These are phyloP conservation scores for Tympanopsis confertula DNA, from an alignment of 2,329 filamentous ascomycete species.

Conservation along the genomic window DNA sequence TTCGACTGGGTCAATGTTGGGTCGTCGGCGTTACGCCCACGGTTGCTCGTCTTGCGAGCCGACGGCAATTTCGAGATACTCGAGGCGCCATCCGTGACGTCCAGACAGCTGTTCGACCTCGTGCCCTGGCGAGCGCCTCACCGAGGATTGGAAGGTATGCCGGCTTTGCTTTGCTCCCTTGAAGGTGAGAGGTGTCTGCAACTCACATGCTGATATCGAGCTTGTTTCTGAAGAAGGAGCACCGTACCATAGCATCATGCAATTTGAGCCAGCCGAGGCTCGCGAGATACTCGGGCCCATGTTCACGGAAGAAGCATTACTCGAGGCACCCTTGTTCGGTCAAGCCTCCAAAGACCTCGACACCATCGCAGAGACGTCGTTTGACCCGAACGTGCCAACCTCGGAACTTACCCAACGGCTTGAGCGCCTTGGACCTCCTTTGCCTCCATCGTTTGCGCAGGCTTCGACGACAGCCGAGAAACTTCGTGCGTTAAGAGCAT, in stretches of 20 bases:
- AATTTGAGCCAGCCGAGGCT: slow-evolving; percentile 42
- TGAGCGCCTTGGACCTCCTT: slow-evolving; percentile 5
- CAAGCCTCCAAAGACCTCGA: slow-evolving; percentile 30
- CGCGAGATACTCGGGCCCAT: slow-evolving; percentile 40
- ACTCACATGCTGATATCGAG: slow-evolving; percentile 12
- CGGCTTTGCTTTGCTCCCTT: background rate
- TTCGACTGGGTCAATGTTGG: slow-evolving; percentile 57
- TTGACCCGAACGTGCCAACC: slow-evolving; percentile 20
- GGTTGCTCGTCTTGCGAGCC: slow-evolving; percentile 46
- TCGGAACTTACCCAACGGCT: slow-evolving; percentile 10
- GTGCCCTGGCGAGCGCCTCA: slow-evolving; percentile 49
- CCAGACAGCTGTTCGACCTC: slow-evolving; percentile 46
- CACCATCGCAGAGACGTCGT: slow-evolving; percentile 25
- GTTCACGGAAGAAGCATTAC: slow-evolving; percentile 38
- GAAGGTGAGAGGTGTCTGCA: slow-evolving; percentile 1
- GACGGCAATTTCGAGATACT: slow-evolving; percentile 51
- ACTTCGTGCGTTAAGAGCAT: slow-evolving; percentile 30
- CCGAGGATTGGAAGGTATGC: slow-evolving; percentile 39
- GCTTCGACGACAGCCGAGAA: slow-evolving; percentile 34
- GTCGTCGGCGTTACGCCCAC: slow-evolving; percentile 39
- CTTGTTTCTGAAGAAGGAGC: slow-evolving; percentile 34
- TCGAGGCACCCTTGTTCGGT: slow-evolving; percentile 45
- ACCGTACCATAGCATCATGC: slow-evolving; percentile 42
- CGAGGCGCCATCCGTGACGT: slow-evolving; percentile 45
- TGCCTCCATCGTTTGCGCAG: slow-evolving; percentile 28